Percentiles rank a stretch among this genome's conserved stretches.
Evolutionary conservation across 805 yeast species (phyloP).

Genomic region (Kuraishia piskuri): DNA sequence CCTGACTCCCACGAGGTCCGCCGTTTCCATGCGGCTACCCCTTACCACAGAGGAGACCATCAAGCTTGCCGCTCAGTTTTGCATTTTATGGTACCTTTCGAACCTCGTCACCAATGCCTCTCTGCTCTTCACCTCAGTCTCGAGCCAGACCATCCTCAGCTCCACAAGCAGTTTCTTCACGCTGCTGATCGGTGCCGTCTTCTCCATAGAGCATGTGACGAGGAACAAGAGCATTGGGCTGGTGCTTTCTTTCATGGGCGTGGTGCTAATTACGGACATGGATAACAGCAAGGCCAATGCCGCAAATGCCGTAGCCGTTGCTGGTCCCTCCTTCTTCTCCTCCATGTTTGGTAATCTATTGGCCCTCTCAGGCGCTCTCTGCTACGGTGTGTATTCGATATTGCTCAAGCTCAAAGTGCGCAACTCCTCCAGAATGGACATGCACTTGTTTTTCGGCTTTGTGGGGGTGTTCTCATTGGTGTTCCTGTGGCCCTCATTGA

Average conservation of each 20-base stretch:
- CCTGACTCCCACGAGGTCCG: background rate
- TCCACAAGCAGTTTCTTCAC: conserved; percentile 94
- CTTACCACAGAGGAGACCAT: conserved; percentile 58
- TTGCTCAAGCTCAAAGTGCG: conserved; percentile 65
- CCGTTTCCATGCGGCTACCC: conserved; percentile 3
- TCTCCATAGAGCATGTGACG: conserved; percentile 63
- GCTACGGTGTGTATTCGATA: conserved; percentile 88
- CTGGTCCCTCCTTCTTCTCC: conserved; percentile 4
- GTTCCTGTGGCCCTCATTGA: conserved; percentile 73
- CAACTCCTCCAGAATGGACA: conserved; percentile 69
- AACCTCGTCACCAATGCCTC: conserved; percentile 86
- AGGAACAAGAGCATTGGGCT: conserved; percentile 61
- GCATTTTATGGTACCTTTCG: conserved; percentile 84
- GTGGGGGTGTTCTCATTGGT: conserved; percentile 80
- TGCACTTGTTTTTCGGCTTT: conserved; percentile 87
- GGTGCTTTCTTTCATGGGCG: conserved; percentile 66
- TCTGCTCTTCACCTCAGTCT: conserved; percentile 81
- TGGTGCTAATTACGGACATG: conserved; percentile 64
- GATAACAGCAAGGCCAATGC: conserved; percentile 29
- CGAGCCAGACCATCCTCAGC: conserved; percentile 87
- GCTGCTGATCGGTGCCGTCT: conserved; percentile 66
- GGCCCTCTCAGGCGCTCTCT: conserved; percentile 79
- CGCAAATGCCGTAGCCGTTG: background rate
- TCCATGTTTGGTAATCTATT: conserved; percentile 61
- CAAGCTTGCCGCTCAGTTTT: conserved; percentile 68